Evolutionary conservation across 805 yeast species (phyloP), one percentile per base, ranked within the genome.

Genomic region (Sugiyamaella qingdaonensis): DNA sequence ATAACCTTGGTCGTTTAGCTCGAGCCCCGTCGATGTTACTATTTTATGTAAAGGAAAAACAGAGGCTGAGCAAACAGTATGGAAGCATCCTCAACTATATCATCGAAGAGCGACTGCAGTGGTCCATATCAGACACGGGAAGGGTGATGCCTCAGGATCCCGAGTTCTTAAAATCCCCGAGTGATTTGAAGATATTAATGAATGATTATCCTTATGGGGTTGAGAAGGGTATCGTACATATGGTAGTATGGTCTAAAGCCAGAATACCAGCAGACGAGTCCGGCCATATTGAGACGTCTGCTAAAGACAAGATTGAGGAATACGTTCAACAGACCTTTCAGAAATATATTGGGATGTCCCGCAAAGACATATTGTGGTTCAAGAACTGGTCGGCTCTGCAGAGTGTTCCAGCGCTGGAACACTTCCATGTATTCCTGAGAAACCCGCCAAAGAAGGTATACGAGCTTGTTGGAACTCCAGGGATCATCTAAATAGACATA

Each of bases 191-290:
- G 55, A 72, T 81, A 32, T 64, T 80, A 29, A 62, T 58, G 48
- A 81, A 81, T 61, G 82, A 79, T 60, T 81, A 78, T 64, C 83
- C 84, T 0, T 81, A 81, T 64, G 77, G 75, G 53, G 73, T 81
- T 51, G 81, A 72, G 36, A 56, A 61, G 2, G 75, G 75, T 37
- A 73, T 81, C 43, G 61, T 61, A 18, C 86, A 81, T 60, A 62
- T 80, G 39, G 81, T 84, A 37, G 78, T 81, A 14, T 81, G 86
- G 86, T 68, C 79, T 11, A 77, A 79, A 58, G 64, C 72, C 21
- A 65, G 68, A 8, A 74, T 79, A 11, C 75, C 77, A 7, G 61
- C 63, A 11, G 70, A 70, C 7, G 61, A 66, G 14, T 68, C 73
- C 36, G 80, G 81, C 2, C 79, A 76, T 54, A 64, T 77, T 21